These are phyloP conservation scores for Penicillium hesseltinei DNA, from an alignment of 2,329 filamentous ascomycete species.

Conservation along the genomic window DNA sequence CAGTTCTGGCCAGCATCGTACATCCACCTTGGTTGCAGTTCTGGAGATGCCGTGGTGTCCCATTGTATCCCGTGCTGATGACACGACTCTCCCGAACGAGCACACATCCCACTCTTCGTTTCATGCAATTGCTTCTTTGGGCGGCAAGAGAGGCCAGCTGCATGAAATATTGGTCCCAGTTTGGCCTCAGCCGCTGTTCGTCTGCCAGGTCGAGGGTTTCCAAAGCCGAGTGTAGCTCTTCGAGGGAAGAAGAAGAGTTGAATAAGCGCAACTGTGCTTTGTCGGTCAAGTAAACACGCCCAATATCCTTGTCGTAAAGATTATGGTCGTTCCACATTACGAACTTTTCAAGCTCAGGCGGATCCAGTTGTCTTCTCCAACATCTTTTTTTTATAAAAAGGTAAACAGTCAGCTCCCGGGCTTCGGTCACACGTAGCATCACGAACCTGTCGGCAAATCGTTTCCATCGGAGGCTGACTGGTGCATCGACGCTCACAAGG, in stretches of 20 bases:
- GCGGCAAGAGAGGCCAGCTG: constrained; percentile 87
- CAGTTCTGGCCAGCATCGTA: constrained; percentile 24
- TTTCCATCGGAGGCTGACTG: constrained; percentile 77
- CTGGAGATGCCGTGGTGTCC: constrained; percentile 80
- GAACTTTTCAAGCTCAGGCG: constrained; percentile 58
- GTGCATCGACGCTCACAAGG: constrained; percentile 86
- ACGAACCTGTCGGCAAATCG: constrained; percentile 63
- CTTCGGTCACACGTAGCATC: neutral
- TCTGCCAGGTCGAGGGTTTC: constrained; percentile 73
- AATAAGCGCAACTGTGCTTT: constrained; percentile 80
- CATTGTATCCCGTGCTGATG: constrained; percentile 95
- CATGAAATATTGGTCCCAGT: constrained; percentile 99
- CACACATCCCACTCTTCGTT: constrained; percentile 90
- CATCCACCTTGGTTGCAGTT: constrained; percentile 96
- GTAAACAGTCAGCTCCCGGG: neutral
- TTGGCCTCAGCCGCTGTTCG: constrained; percentile 75
- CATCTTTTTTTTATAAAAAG: constrained; percentile 42
- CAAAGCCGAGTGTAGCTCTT: constrained; percentile 70
- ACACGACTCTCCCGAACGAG: constrained; percentile 82
- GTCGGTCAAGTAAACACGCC: constrained; percentile 73
- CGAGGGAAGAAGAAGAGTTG: constrained; percentile 73
- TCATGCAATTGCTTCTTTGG: constrained; percentile 95
- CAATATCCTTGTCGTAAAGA: constrained; percentile 65
- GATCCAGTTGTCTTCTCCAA: constrained; percentile 45
- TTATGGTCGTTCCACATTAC: constrained; percentile 67